A percentile compares a stretch with the other conserved stretches of the same genome.
Conservation (phyloP, 257 asterid species). For the Avicennia marina region DNA sequence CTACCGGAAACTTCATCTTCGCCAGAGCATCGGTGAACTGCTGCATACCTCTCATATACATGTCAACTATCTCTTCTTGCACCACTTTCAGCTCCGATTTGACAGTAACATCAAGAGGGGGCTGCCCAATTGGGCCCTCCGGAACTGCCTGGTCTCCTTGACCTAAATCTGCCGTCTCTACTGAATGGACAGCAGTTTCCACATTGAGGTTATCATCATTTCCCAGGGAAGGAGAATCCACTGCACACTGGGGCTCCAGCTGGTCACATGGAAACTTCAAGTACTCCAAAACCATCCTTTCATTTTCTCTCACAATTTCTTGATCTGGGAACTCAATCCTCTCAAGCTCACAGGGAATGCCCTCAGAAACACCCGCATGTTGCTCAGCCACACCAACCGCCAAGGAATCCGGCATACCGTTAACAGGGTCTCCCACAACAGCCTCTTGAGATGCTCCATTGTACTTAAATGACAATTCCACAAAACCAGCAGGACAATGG, state of each 20-base stretch:
- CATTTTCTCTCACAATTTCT: constrained; percentile 59
- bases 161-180: not conserved
- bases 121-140: not conserved
- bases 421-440: constrained; percentile 48
- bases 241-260: not conserved
- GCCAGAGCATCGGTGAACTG: constrained; percentile 15
- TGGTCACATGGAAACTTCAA: constrained; percentile 48
- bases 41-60: constrained; percentile 19
- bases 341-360: constrained; percentile 42
- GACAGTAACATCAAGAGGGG: not conserved
- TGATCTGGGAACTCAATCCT: constrained; percentile 95
- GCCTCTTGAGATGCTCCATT: constrained; percentile 56
- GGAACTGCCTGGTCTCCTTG: not conserved
- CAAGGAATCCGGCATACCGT: no score
- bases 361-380: constrained; percentile 28
- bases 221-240: not conserved
- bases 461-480: constrained; percentile 64
- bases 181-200: not conserved
- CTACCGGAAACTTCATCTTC: constrained; percentile 14
- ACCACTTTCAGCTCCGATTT: not conserved
- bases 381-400: constrained; percentile 26
- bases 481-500: constrained; percentile 97
- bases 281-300: constrained; percentile 83
- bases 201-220: not conserved
- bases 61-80: constrained; percentile 12